phyloP scores from a whole-genome alignment of 768 basidiomycete species.

The Tricholoma sp. region DNA sequence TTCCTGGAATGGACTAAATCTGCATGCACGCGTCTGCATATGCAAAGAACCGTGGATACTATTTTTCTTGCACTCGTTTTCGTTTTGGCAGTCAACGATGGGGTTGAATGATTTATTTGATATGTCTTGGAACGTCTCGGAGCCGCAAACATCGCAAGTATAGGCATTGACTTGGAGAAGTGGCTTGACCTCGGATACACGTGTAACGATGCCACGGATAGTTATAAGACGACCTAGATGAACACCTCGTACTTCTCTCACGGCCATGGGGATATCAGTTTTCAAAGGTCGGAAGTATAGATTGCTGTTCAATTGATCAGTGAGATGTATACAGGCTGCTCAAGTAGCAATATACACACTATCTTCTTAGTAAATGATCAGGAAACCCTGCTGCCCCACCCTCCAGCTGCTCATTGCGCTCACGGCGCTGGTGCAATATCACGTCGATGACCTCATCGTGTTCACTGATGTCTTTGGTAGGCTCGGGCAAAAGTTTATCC shows the following conservation, averaged over 20 bases:
- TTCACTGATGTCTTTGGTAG: constrained; percentile 86
- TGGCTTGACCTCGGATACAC: constrained; percentile 98
- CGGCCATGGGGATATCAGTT: constrained; percentile 76
- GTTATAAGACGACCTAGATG: constrained; percentile 94
- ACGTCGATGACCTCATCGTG: constrained; percentile 96
- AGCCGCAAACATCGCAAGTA: constrained; percentile 96
- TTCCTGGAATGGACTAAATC: constrained; percentile 98
- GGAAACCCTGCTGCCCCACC: constrained; percentile 80
- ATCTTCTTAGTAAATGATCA: constrained; percentile 86
- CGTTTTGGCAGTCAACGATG: constrained; percentile 83
- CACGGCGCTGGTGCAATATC: constrained; percentile 88
- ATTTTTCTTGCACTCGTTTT: constrained; percentile 81
- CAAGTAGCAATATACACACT: constrained; percentile 55
- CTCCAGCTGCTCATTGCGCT: constrained; percentile 80
- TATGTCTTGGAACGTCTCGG: constrained; percentile 98
- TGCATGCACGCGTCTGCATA: constrained; percentile 97
- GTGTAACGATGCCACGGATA: constrained; percentile 95
- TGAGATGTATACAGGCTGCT: constrained; percentile 11
- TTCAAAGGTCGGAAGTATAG: constrained; percentile 88
- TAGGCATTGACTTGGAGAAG: constrained; percentile 96
- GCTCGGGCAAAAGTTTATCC: constrained; percentile 83
- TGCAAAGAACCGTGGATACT: constrained; percentile 85
- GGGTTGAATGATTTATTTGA: constrained; percentile 88
- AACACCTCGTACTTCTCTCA: constrained; percentile 81
- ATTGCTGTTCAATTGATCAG: constrained; percentile 49